These are phyloP conservation scores for Huntiella omanensis DNA, from an alignment of 2,329 filamentous ascomycete species.

Conservation along the genomic window DNA sequence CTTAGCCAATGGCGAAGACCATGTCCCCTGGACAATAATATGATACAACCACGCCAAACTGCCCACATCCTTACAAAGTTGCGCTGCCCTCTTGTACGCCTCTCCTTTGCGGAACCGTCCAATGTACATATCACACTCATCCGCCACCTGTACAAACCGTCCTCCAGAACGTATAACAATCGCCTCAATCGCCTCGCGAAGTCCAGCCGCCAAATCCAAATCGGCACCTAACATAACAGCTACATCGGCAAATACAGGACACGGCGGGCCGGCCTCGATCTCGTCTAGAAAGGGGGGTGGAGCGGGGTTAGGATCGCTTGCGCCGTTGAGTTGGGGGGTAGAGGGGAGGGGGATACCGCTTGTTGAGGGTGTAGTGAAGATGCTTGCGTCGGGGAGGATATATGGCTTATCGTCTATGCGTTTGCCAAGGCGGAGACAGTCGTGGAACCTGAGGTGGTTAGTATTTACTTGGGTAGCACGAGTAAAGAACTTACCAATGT, in stretches of 20 bases:
- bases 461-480: background rate
- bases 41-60: slow-evolving; percentile 90
- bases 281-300: slow-evolving; percentile 25
- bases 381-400: slow-evolving; percentile 65
- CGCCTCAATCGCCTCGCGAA: slow-evolving; percentile 47
- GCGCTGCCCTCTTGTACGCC: slow-evolving; percentile 60
- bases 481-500: slow-evolving; percentile 48
- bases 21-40: slow-evolving; percentile 71
- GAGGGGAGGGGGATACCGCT: slow-evolving; percentile 36
- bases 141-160: slow-evolving; percentile 41
- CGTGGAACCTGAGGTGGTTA: slow-evolving; percentile 57
- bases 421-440: slow-evolving; percentile 83
- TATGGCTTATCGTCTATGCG: slow-evolving; percentile 82
- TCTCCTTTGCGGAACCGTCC: slow-evolving; percentile 71
- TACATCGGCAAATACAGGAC: slow-evolving; percentile 60
- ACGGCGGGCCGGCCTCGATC: slow-evolving; percentile 27
- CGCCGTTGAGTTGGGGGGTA: slow-evolving; percentile 46
- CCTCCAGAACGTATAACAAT: slow-evolving; percentile 59
- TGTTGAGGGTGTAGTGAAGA: slow-evolving; percentile 42
- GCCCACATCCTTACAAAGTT: slow-evolving; percentile 63
- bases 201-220: slow-evolving; percentile 47
- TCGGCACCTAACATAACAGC: slow-evolving; percentile 62
- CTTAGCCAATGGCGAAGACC: slow-evolving; percentile 67
- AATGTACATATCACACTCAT: slow-evolving; percentile 63
- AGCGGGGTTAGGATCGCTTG: slow-evolving; percentile 32